phyloP scores from a whole-genome alignment of 495 filamentous ascomycete genomes.

The Penicillium roqueforti region DNA sequence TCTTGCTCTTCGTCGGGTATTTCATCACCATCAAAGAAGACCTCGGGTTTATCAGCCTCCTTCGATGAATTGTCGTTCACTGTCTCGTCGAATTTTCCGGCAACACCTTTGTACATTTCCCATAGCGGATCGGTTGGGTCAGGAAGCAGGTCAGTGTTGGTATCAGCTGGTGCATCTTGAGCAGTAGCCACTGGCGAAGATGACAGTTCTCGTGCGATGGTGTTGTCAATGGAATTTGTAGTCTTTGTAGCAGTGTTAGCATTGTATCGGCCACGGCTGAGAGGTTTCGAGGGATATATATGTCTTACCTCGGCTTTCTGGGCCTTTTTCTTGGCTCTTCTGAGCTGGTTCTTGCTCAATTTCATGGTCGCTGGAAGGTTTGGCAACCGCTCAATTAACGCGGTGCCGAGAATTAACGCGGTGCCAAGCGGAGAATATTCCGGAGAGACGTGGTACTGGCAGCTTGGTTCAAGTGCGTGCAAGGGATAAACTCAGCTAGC shows the following conservation, averaged over 20 bases:
- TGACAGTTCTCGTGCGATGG: neutral
- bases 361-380: slow-evolving; percentile 38
- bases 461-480: neutral
- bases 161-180: slow-evolving; percentile 30
- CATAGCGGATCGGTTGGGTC: slow-evolving; percentile 72
- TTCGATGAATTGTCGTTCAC: slow-evolving; percentile 57
- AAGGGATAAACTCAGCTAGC: neutral
- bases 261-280: neutral
- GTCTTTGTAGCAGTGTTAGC: slow-evolving; percentile 15
- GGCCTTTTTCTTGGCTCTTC: slow-evolving; percentile 86
- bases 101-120: slow-evolving; percentile 75
- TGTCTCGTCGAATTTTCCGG: slow-evolving; percentile 64
- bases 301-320: slow-evolving; percentile 49
- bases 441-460: neutral
- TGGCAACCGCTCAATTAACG: neutral
- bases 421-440: too few species aligned
- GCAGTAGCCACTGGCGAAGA: slow-evolving; percentile 9
- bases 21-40: slow-evolving; percentile 83
- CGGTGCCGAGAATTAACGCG: neutral
- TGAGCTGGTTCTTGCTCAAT: slow-evolving; percentile 77
- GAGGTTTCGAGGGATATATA: neutral
- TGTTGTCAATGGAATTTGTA: slow-evolving; percentile 4
- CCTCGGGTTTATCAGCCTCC: slow-evolving; percentile 77
- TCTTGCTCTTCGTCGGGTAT: slow-evolving; percentile 82
- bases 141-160: slow-evolving; percentile 34